Evolutionary conservation across 1,284 basidiomycete species (phyloP).

Genomic region (Malassezia caprae): DNA sequence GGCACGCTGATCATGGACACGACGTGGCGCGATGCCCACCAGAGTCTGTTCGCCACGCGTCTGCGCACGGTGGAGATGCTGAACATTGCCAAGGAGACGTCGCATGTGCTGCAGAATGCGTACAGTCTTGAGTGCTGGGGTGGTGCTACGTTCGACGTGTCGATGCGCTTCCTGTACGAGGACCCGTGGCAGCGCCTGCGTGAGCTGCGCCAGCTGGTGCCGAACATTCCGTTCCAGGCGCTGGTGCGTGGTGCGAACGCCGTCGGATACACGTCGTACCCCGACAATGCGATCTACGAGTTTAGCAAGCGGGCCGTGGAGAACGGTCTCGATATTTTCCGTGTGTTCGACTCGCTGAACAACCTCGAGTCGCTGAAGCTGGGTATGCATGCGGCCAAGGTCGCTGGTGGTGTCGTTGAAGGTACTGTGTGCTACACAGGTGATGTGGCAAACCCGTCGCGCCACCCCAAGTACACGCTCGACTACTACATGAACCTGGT

Average conservation of each 20-base stretch:
- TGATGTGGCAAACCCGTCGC: slow-evolving; percentile 87
- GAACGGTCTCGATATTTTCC: slow-evolving; percentile 98
- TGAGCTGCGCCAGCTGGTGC: slow-evolving; percentile 84
- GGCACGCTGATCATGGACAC: slow-evolving; percentile 65
- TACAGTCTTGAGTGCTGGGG: slow-evolving; percentile 99
- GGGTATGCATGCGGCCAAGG: slow-evolving; percentile 92
- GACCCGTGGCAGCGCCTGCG: slow-evolving; percentile 98
- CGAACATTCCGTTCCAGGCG: slow-evolving; percentile 97
- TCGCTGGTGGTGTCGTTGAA: slow-evolving; percentile 92
- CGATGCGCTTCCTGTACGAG: slow-evolving; percentile 99
- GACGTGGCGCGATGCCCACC: slow-evolving; percentile 98
- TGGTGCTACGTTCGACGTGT: slow-evolving; percentile 97
- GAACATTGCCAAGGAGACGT: slow-evolving; percentile 95
- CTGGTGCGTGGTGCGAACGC: slow-evolving; percentile 97
- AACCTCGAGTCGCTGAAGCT: slow-evolving; percentile 43
- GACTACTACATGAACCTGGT: slow-evolving; percentile 96
- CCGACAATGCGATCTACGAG: slow-evolving; percentile 98
- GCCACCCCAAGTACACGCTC: slow-evolving; percentile 87
- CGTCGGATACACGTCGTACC: slow-evolving; percentile 97
- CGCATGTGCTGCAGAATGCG: slow-evolving; percentile 77
- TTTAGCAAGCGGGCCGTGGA: slow-evolving; percentile 71
- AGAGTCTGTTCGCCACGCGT: slow-evolving; percentile 91
- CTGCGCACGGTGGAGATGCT: slow-evolving; percentile 94
- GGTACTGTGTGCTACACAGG: slow-evolving; percentile 91
- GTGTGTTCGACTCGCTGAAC: slow-evolving; percentile 89